A percentile compares a stretch with the other conserved stretches of the same genome.
Evolutionary conservation across 176 grass and related monocot species (phyloP).

Genomic region (Aegilops tauschii): DNA sequence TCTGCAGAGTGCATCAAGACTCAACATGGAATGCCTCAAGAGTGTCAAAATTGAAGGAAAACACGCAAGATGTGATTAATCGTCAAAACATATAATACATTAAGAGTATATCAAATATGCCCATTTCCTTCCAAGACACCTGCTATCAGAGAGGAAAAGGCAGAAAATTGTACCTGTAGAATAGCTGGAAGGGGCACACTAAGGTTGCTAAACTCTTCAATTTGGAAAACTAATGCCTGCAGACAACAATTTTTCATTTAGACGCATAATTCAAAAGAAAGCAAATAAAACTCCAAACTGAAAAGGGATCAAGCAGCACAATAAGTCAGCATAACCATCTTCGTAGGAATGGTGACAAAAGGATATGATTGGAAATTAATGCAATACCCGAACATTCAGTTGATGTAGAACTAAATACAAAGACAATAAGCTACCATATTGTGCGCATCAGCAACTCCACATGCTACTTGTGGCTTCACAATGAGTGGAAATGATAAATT

Average conservation of each 20-base stretch:
- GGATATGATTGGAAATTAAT: not conserved
- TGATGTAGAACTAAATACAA: conserved; percentile 14
- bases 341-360: not conserved
- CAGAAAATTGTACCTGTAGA: conserved; percentile 64
- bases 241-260: conserved; percentile 19
- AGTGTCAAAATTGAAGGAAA: not conserved
- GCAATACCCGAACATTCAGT: not conserved
- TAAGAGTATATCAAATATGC: not conserved
- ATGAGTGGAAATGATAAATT: conserved; percentile 87
- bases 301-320: not conserved
- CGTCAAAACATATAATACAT: not conserved
- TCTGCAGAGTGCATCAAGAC: not conserved
- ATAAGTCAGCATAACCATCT: not conserved
- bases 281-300: not conserved
- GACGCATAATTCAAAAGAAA: not conserved
- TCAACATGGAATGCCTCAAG: not conserved
- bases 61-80: not conserved
- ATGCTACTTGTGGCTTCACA: conserved; percentile 97
- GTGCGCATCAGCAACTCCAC: conserved; percentile 90
- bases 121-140: not conserved
- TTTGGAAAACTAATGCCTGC: conserved; percentile 88
- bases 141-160: not conserved
- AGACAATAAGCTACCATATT: conserved; percentile 70
- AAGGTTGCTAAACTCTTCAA: conserved; percentile 78
- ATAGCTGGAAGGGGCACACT: conserved; percentile 84